A percentile compares a stretch with the other conserved stretches of the same genome.
Evolutionary conservation across 2,329 filamentous ascomycete species (phyloP).

Genomic region (Alternaria triticina): DNA sequence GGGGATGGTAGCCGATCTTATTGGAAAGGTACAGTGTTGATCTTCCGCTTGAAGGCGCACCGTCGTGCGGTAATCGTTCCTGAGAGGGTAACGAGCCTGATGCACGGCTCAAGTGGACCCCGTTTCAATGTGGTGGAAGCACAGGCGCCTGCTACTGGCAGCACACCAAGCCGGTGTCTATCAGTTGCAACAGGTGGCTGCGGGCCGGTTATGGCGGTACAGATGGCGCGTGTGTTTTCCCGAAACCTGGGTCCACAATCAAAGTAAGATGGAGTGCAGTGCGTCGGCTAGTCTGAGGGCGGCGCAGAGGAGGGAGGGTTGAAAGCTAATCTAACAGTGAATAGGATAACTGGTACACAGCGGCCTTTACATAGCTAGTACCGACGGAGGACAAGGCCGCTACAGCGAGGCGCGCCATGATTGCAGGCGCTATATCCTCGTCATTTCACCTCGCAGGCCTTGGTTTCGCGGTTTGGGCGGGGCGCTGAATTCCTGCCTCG

Average conservation of each 20-base stretch:
- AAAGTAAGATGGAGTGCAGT: conserved; percentile 30
- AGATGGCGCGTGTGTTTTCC: conserved; percentile 19
- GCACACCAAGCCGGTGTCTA: conserved; percentile 23
- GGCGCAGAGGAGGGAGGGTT: not conserved
- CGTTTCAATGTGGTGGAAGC: conserved; percentile 30
- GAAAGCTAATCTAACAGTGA: conserved; percentile 13
- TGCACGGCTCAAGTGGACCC: conserved; percentile 35
- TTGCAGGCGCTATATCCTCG: conserved; percentile 20
- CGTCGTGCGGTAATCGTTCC: conserved; percentile 31
- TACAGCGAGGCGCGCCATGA: conserved; percentile 2
- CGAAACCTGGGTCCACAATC: conserved; percentile 28
- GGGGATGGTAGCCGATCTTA: conserved; percentile 37
- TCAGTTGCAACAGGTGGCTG: conserved; percentile 36
- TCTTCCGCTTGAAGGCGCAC: conserved; percentile 38
- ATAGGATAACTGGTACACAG: conserved; percentile 7
- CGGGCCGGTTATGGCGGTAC: conserved; percentile 30
- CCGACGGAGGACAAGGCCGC: not conserved
- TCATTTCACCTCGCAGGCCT: conserved; percentile 24
- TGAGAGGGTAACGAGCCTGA: conserved; percentile 25
- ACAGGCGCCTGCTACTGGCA: conserved; percentile 23
- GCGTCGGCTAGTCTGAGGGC: conserved; percentile 18
- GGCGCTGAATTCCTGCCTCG: conserved; percentile 7
- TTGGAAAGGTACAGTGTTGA: conserved; percentile 40
- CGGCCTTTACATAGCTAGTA: conserved; percentile 4
- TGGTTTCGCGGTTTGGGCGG: conserved; percentile 18